A percentile compares a stretch with the other conserved stretches of the same genome.
Evolutionary conservation across 257 asterid genomes (phyloP).

Genomic region (Catharanthus roseus): DNA sequence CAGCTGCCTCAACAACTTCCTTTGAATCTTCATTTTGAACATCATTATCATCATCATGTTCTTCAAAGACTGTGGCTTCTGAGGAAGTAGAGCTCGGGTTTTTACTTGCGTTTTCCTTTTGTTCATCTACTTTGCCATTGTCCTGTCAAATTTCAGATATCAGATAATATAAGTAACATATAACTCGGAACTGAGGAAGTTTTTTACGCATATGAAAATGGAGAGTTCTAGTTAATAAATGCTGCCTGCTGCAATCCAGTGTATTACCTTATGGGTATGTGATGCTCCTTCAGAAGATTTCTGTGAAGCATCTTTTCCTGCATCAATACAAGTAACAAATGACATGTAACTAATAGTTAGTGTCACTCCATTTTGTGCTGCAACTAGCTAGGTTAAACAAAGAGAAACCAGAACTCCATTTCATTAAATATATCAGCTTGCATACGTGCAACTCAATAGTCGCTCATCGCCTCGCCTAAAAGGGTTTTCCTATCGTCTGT

Average conservation of each 20-base stretch:
- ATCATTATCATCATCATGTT: neutral
- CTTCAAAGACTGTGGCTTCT: neutral
- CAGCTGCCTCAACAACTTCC: conserved; percentile 36
- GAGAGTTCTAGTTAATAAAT: neutral
- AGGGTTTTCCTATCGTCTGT: neutral
- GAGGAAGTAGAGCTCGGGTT: neutral
- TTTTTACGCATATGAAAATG: neutral
- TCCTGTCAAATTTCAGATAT: neutral
- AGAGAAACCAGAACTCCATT: neutral
- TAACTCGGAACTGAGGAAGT: too few relatives aligned
- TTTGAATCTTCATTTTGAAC: conserved; percentile 17
- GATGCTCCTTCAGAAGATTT: neutral
- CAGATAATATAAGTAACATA: neutral
- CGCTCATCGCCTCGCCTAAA: neutral
- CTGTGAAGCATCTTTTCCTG: conserved; percentile 17
- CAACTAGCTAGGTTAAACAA: neutral
- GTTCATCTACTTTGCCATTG: neutral
- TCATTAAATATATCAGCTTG: neutral
- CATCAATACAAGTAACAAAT: neutral
- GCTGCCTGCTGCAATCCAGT: neutral
- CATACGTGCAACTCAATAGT: neutral
- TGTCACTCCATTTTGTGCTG: neutral
- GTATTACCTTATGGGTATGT: neutral
- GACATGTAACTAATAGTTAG: neutral
- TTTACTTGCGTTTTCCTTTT: neutral